A percentile compares a stretch with the other conserved stretches of the same genome.
Evolutionary conservation across 805 yeast species (phyloP).

Genomic region (Dipodascus albidus): DNA sequence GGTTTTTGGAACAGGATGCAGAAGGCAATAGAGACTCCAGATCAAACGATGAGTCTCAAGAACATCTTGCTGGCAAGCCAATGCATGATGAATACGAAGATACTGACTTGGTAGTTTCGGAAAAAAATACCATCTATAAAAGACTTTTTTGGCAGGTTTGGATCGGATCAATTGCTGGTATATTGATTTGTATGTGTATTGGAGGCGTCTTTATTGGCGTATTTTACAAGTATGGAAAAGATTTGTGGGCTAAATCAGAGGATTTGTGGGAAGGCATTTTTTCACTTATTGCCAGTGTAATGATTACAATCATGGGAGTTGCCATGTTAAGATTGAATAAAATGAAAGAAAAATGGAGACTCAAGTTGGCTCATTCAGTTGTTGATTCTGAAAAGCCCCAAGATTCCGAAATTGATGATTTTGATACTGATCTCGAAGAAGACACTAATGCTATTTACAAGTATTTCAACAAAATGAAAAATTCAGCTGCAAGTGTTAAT

Average conservation of each 20-base stretch:
- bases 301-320: slow-evolving; percentile 90
- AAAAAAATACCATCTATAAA: slow-evolving; percentile 34
- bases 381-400: slow-evolving; percentile 33
- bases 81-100: slow-evolving; percentile 13
- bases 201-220: slow-evolving; percentile 95
- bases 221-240: slow-evolving; percentile 67
- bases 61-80: slow-evolving; percentile 37
- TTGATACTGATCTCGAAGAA: slow-evolving; percentile 9
- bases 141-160: slow-evolving; percentile 71
- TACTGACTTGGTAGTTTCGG: neutral
- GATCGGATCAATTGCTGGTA: slow-evolving; percentile 67
- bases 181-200: slow-evolving; percentile 64
- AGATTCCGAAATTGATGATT: slow-evolving; percentile 12
- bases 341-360: slow-evolving; percentile 95
- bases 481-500: slow-evolving; percentile 32
- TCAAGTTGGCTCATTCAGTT: slow-evolving; percentile 80
- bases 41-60: neutral
- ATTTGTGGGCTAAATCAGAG: slow-evolving; percentile 79
- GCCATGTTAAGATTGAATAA: slow-evolving; percentile 93
- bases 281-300: slow-evolving; percentile 76
- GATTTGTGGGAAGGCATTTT: slow-evolving; percentile 97
- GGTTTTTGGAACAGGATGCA: slow-evolving; percentile 30
- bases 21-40: neutral
- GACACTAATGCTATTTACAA: neutral
- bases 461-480: neutral